These are phyloP conservation scores for Microascus cirrosus DNA, from an alignment of 2,329 filamentous ascomycete species.

Conservation along the genomic window DNA sequence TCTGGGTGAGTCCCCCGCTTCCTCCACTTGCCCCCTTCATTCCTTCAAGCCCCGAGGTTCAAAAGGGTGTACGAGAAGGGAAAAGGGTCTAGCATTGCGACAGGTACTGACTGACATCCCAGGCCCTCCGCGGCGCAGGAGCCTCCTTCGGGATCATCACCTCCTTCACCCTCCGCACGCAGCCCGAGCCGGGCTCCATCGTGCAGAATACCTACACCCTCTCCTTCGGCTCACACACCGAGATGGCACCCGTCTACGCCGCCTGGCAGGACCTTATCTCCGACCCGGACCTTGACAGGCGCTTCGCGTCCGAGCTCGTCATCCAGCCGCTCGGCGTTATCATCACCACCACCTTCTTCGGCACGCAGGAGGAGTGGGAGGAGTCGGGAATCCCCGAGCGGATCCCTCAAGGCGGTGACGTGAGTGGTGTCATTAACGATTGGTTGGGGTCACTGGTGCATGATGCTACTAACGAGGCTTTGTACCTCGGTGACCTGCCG, in stretches of 20 bases:
- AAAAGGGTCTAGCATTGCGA: too few relatives aligned
- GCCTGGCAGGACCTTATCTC: slow-evolving; percentile 47
- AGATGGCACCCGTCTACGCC: slow-evolving; percentile 37
- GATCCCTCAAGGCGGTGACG: slow-evolving; percentile 28
- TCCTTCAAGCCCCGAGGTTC: too few relatives aligned
- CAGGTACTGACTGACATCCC: neutral
- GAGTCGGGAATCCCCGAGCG: slow-evolving; percentile 33
- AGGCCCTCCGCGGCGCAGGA: slow-evolving; percentile 42
- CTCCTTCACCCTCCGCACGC: slow-evolving; percentile 43
- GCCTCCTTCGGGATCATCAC: slow-evolving; percentile 46
- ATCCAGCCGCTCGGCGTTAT: slow-evolving; percentile 40
- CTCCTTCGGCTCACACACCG: slow-evolving; percentile 31
- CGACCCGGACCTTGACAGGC: slow-evolving; percentile 42
- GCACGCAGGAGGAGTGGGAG: slow-evolving; percentile 42
- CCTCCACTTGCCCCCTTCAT: neutral
- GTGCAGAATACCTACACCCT: slow-evolving; percentile 49
- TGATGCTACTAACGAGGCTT: slow-evolving; percentile 34
- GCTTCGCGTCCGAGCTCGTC: slow-evolving; percentile 46
- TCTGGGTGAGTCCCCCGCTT: slow-evolving; percentile 21
- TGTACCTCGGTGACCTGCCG: slow-evolving; percentile 34
- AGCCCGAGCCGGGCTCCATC: slow-evolving; percentile 40
- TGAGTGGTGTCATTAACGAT: slow-evolving; percentile 41
- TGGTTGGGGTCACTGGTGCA: slow-evolving; percentile 50
- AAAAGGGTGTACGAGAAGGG: too few relatives aligned
- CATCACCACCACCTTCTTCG: slow-evolving; percentile 52